phyloP scores from a whole-genome alignment of 352 stramenopile species.

The Globisporangium cylindrosporum region DNA sequence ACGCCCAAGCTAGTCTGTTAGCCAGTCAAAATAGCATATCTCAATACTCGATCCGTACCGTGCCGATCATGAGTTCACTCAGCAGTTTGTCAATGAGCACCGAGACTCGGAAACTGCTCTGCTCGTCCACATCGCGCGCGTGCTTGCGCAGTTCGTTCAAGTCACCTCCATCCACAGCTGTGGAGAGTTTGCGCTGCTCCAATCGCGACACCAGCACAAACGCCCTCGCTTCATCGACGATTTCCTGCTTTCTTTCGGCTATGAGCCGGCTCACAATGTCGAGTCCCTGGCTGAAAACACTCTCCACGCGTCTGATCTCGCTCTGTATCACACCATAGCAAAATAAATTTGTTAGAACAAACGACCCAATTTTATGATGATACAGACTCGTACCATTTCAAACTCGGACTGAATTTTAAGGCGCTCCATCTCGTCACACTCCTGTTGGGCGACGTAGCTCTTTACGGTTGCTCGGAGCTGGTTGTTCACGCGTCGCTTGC shows the following conservation, averaged over 20 bases:
- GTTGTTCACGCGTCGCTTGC: constrained; percentile 7
- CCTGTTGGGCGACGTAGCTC: neutral
- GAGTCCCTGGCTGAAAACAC: constrained; percentile 10
- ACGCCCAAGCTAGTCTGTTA: too few species aligned
- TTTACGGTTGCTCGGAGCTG: constrained; percentile 4
- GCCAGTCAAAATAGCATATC: too few species aligned
- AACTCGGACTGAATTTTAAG: constrained; percentile 14
- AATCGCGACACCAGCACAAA: constrained; percentile 13
- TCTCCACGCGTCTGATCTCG: constrained; percentile 10
- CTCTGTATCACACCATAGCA: neutral
- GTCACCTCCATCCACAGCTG: neutral
- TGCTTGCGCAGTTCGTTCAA: constrained; percentile 12
- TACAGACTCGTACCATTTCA: constrained; percentile 11
- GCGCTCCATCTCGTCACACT: constrained; percentile 12
- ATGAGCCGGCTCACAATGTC: constrained; percentile 4
- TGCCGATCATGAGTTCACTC: constrained; percentile 15
- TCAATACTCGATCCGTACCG: constrained; percentile 1
- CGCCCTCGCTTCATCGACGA: constrained; percentile 15
- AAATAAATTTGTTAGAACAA: neutral
- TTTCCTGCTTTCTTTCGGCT: neutral
- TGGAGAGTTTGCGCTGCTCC: constrained; percentile 10
- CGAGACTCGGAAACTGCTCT: constrained; percentile 11
- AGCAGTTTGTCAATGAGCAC: constrained; percentile 16
- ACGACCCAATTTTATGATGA: neutral
- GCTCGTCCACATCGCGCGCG: constrained; percentile 12